phyloP scores from a whole-genome alignment of 305 asterid species.

The Solanum aculeatissimum region DNA sequence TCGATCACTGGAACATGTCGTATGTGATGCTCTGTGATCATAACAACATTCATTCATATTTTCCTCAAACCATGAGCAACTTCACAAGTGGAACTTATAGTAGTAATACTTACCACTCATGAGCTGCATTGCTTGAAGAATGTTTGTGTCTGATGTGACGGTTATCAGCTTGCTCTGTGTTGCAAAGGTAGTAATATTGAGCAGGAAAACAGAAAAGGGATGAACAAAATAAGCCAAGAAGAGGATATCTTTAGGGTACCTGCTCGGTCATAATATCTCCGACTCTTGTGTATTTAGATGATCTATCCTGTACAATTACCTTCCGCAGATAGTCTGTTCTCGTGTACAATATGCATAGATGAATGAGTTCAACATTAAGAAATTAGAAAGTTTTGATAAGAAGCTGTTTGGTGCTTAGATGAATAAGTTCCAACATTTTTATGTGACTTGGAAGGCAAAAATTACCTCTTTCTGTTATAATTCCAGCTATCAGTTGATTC shows the following conservation, averaged over 20 bases:
- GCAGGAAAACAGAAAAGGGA: not conserved
- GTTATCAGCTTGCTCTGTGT: slow-evolving; percentile 57
- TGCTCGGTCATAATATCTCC: slow-evolving; percentile 70
- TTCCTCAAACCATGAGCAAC: not conserved
- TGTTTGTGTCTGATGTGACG: slow-evolving; percentile 56
- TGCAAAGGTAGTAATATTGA: not conserved
- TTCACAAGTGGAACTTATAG: not conserved
- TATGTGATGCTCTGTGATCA: slow-evolving; percentile 49
- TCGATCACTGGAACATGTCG: slow-evolving; percentile 72
- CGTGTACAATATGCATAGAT: not conserved
- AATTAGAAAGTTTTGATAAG: not conserved
- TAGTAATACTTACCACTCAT: slow-evolving; percentile 52
- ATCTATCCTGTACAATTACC: slow-evolving; percentile 49
- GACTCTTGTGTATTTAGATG: slow-evolving; percentile 57
- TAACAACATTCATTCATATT: not conserved
- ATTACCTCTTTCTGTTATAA: slow-evolving; percentile 68
- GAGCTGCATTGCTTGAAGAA: slow-evolving; percentile 70
- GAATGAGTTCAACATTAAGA: not conserved
- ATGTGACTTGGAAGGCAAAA: not conserved
- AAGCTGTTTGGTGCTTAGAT: not conserved
- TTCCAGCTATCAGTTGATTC: slow-evolving; percentile 53
- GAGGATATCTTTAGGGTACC: slow-evolving; percentile 16
- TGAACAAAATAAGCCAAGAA: not conserved
- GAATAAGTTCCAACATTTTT: not conserved
- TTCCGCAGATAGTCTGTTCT: slow-evolving; percentile 52